Base-by-base conservation (phyloP, 2,329 filamentous ascomycete species). In the Huntiella bhutanensis region DNA sequence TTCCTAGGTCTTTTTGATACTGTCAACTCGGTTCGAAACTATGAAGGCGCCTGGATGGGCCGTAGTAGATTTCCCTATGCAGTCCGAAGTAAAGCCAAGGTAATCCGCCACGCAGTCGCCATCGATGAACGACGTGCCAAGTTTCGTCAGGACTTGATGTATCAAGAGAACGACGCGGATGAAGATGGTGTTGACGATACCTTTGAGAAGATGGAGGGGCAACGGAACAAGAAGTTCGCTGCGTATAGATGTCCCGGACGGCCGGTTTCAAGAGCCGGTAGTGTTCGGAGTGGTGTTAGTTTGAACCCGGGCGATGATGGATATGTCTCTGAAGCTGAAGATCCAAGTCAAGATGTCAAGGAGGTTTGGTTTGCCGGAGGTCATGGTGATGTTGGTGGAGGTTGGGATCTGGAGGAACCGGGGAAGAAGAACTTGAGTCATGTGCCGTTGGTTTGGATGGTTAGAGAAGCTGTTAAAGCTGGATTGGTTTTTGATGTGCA, bases 1-100 rank as follows among this genome's bases (percentile, higher is more conserved):
- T 87, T 88, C 53, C 65, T 91, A 1, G 83, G 83, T 0, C 67
- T 91, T 0, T 91, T 88, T 52, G 82, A 88, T 54, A 86, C 81
- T 0, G 82, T 88, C 51, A 87, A 87, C 55, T 82, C 77, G 11
- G 81, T 87, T 0, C 81, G 82, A 1, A 69, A 72, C 3, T 91
- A 91, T 49, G 83, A 91, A 59, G 73, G 68, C 2, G 69, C 71
- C 0, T 82, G 77, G 73, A 87, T 88, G 79, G 73, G 83, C 55
- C 72, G 82, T 34, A 82, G 71, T 55, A 84, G 80, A 56, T 85
- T 85, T 37, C 81, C 81, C 0, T 82, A 80, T 55, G 76, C 72
- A 0, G 71, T 71, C 1, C 60, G 69, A 1, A 73, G 67, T 16
- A 72, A 65, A 6, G 72, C 72, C 2, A 69, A 66, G 54, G 70